phyloP scores from a whole-genome alignment of 2,329 filamentous ascomycete genomes.

The Colletotrichum godetiae region DNA sequence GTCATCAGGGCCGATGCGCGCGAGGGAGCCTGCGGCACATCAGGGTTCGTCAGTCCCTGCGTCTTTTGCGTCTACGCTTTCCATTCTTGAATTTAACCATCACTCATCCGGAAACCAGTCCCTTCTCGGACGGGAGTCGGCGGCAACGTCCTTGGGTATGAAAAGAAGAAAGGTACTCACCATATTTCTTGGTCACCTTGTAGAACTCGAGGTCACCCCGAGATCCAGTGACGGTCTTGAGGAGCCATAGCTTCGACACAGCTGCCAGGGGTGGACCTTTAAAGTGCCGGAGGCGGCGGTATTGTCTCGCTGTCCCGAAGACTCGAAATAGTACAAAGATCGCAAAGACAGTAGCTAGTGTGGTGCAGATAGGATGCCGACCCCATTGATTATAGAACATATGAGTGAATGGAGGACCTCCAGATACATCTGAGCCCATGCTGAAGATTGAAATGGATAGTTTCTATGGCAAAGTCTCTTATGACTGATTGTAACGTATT shows the following conservation, averaged over 20 bases:
- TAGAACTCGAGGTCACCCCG: conserved; percentile 48
- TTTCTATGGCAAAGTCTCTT: background rate
- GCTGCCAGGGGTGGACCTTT: conserved; percentile 50
- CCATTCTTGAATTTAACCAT: too few relatives aligned
- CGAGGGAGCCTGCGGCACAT: conserved; percentile 26
- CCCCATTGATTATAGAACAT: background rate
- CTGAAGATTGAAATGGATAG: background rate
- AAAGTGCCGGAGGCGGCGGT: conserved; percentile 52
- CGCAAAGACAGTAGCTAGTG: background rate
- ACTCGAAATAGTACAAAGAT: conserved; percentile 26
- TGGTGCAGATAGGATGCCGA: background rate
- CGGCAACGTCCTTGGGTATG: too few relatives aligned
- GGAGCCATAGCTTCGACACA: conserved; percentile 54
- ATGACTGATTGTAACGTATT: background rate
- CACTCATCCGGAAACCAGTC: too few relatives aligned
- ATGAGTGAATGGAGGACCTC: background rate
- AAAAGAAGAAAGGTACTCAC: conserved; percentile 35
- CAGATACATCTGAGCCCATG: background rate
- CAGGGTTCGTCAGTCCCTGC: too few relatives aligned
- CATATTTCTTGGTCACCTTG: conserved; percentile 48
- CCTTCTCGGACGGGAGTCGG: too few relatives aligned
- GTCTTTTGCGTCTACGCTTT: too few relatives aligned
- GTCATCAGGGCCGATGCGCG: conserved; percentile 35
- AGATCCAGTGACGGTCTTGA: conserved; percentile 44
- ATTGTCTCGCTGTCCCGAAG: conserved; percentile 41